Evolutionary conservation across 2,329 filamentous ascomycete genomes (phyloP), one percentile per base, ranked within the genome.

Genomic region (Hypoxylon sp.): DNA sequence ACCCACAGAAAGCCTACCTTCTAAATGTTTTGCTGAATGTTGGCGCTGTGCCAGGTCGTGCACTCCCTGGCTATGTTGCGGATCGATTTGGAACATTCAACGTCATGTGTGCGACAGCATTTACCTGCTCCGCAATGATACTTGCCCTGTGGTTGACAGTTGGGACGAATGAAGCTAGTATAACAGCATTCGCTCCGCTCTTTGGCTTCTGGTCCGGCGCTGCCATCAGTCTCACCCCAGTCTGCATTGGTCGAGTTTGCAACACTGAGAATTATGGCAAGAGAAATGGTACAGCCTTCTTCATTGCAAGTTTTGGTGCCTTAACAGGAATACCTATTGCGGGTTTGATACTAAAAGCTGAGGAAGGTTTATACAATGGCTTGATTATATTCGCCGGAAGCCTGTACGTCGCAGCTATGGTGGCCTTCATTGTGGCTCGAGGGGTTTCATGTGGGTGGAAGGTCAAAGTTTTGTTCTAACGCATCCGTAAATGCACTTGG

Each of bases 201-300:
- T 46, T 46, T 17, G 42, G 17, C 6, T 56, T 13, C 20, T 63
- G 17, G 31, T 56, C 42, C 20, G 60, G 60, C 30, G 44, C 50
- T 11, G 46, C 31, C 25, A 30, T 63, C 33, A 49, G 60, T 40
- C 46, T 63, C 3, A 63, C 50, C 4, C 60, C 60, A 20, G 42
- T 63, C 7, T 56, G 60, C 27, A 40, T 63, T 4, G 51, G 60
- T 14, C 30, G 40, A 42, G 25, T 63, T 27, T 63, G 50, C 51
- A 50, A 63, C 20, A 56, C 50, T 14, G 37, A 49, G 51, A 50
- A 62, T 17, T 63, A 63, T 20, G 60, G 60, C 17, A 46, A 46
- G 17, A 46, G 42, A 25, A 46, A 20, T 10, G 42, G 42, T 11
- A 46, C 42, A 10, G 42, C 42, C 7, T 46, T 46, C 42, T 46